These are phyloP conservation scores for Cytospora piceicola DNA, from an alignment of 2,329 filamentous ascomycete genomes.

Conservation along the genomic window DNA sequence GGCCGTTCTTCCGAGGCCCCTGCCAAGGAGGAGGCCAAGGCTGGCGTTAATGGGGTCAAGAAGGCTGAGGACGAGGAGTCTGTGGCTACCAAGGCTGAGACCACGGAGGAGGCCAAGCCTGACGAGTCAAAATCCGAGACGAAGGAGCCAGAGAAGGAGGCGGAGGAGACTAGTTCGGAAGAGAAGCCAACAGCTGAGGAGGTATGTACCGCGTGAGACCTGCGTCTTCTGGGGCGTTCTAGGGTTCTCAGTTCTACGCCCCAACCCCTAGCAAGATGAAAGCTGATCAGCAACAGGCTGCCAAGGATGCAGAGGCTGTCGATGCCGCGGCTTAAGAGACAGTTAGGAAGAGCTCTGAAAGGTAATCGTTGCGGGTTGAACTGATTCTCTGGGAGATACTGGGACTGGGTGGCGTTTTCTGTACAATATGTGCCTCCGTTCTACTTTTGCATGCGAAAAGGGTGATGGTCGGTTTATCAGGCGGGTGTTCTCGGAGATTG, in stretches of 20 bases:
- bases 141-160: slow-evolving; percentile 36
- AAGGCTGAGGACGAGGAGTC: slow-evolving; percentile 38
- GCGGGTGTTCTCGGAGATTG: slow-evolving; percentile 23
- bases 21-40: slow-evolving; percentile 44
- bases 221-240: not conserved
- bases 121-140: slow-evolving; percentile 36
- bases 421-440: slow-evolving; percentile 27
- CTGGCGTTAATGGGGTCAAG: slow-evolving; percentile 38
- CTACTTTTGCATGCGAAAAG: slow-evolving; percentile 15
- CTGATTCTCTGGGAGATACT: slow-evolving; percentile 8
- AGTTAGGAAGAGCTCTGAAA: not conserved
- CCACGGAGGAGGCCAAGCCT: slow-evolving; percentile 42
- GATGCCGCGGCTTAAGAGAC: slow-evolving; percentile 43
- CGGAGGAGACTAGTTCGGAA: slow-evolving; percentile 35
- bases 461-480: slow-evolving; percentile 8
- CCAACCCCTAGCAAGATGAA: too few species aligned
- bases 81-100: slow-evolving; percentile 37
- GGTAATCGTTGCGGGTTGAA: not conserved
- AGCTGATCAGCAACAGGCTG: slow-evolving; percentile 32
- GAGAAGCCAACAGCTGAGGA: slow-evolving; percentile 42
- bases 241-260: not conserved
- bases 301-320: slow-evolving; percentile 41
- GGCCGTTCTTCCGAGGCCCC: slow-evolving; percentile 47
- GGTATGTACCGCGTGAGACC: slow-evolving; percentile 36
- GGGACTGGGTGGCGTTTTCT: slow-evolving; percentile 21